Conservation (phyloP, 2,329 filamentous ascomycete genomes). For the Plectosphaerella cucumerina region DNA sequence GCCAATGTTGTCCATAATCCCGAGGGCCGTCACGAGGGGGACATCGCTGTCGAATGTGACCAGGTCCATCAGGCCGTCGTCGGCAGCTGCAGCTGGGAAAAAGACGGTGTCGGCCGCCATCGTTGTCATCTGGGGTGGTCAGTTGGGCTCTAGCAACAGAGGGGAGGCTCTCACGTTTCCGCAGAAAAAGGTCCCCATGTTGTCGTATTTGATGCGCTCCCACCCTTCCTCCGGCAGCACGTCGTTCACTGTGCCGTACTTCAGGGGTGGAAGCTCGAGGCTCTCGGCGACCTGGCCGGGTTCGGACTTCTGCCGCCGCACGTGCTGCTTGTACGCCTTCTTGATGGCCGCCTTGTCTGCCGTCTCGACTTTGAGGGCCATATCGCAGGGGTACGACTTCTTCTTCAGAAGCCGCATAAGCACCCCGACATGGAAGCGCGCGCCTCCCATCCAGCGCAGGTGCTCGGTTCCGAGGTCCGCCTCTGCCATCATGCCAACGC, state of each 20-base stretch:
- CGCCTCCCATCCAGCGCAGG: constrained; percentile 86
- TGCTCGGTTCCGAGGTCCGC: constrained; percentile 86
- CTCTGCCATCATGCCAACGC: constrained; percentile 86
- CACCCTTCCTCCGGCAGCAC: constrained; percentile 68
- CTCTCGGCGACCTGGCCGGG: not conserved
- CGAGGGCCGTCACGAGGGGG: constrained; percentile 59
- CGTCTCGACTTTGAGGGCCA: constrained; percentile 80
- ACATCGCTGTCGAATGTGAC: constrained; percentile 77
- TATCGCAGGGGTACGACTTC: constrained; percentile 81
- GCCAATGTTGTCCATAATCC: constrained; percentile 51
- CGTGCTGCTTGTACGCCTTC: constrained; percentile 60
- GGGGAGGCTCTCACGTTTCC: constrained; percentile 65
- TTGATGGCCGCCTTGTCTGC: constrained; percentile 71
- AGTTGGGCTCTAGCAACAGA: constrained; percentile 2
- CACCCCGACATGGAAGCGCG: constrained; percentile 82
- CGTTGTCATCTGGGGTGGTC: constrained; percentile 65
- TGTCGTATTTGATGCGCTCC: constrained; percentile 68
- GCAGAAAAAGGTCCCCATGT: constrained; percentile 86
- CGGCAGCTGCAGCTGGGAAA: constrained; percentile 77
- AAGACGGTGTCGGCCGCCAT: constrained; percentile 87
- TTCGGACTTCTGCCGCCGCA: constrained; percentile 11
- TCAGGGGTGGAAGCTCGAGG: constrained; percentile 64
- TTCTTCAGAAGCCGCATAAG: constrained; percentile 71
- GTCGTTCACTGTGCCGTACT: constrained; percentile 77
- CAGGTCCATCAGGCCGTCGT: constrained; percentile 83